Evolutionary conservation across 140 eudicot genomes (phyloP).

Genomic region (Ambrosia hybrid): DNA sequence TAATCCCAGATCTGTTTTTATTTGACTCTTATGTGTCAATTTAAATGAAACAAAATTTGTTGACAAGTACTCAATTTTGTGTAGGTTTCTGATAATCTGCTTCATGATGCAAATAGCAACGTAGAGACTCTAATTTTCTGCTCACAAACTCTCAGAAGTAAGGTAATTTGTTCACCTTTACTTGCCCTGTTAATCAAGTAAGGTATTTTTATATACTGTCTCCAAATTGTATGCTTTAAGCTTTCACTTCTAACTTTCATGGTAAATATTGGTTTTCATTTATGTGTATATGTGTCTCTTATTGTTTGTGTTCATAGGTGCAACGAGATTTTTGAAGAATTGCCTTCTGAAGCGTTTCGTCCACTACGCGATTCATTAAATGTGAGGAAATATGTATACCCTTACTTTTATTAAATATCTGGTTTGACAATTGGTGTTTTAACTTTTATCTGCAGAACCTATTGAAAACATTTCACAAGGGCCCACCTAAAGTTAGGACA

Average conservation of each 20-base stretch:
- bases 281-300: too few relatives aligned
- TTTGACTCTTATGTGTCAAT: not conserved
- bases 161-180: constrained; percentile 47
- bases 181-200: constrained; percentile 13
- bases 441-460: constrained; percentile 61
- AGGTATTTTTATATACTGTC: constrained; percentile 1
- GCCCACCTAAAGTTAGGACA: constrained; percentile 99
- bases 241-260: constrained; percentile 5
- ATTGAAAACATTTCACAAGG: constrained; percentile 84
- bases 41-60: not conserved
- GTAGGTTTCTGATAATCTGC: constrained; percentile 96
- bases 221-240: not conserved
- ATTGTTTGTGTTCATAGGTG: constrained; percentile 47
- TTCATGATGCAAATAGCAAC: constrained; percentile 89
- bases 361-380: constrained; percentile 87
- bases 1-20: not conserved
- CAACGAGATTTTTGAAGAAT: constrained; percentile 96
- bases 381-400: constrained; percentile 42
- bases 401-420: constrained; percentile 6
- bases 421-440: constrained; percentile 14
- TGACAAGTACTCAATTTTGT: constrained; percentile 9
- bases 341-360: constrained; percentile 95
- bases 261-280: constrained; percentile 5
- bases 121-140: constrained; percentile 86
- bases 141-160: constrained; percentile 97